Base-by-base conservation (phyloP, 306 rosid species). In the Styphnolobium japonicum region DNA sequence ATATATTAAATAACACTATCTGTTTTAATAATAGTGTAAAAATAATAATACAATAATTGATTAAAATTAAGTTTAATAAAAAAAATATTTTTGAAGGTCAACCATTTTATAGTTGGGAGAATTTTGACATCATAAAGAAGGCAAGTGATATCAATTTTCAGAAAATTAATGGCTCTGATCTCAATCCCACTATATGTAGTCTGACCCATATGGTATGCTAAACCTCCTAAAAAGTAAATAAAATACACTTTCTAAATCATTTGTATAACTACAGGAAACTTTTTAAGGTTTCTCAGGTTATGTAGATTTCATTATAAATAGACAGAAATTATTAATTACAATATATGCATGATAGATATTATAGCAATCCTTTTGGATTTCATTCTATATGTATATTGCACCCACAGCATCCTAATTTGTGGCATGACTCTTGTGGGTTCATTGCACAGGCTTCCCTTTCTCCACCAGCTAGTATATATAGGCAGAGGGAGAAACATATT, bases 341-440 rank as follows among this genome's bases (percentile, higher is more conserved):
- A 73, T 12, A 23, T 6, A 33, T 66, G 31, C 55, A 70, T 69
- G 51, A 55, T 34, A 19, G 76, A 80, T 79, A 67, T 81, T 56
- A 68, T 23, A 73, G 6, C n/a, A 78, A 81, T 43, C 72, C 0
- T 21, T 2, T 39, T 67, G 67, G 86, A 87, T 88, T 67, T 88
- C 68, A 75, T 65, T 77, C 87, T 86, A 92, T 87, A 78, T 90
- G 85, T 63, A 49, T 57, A 39, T 76, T 80, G 70, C 72, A 62
- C 25, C 75, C 75, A 71, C 42, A 88, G 37, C 22, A 34, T 61
- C 63, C 79, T 70, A 73, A 46, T 84, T 55, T 61, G 80, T 77
- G 93, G 90, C 97, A 88, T 87, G 93, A 78, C 51, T 74, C 89
- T 82, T 86, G 89, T 81, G 85, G 88, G 61, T 73, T 67, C 73